A percentile compares a stretch with the other conserved stretches of the same genome.
phyloP scores from a whole-genome alignment of 441 rosid genomes.

The Capsella rubella region DNA sequence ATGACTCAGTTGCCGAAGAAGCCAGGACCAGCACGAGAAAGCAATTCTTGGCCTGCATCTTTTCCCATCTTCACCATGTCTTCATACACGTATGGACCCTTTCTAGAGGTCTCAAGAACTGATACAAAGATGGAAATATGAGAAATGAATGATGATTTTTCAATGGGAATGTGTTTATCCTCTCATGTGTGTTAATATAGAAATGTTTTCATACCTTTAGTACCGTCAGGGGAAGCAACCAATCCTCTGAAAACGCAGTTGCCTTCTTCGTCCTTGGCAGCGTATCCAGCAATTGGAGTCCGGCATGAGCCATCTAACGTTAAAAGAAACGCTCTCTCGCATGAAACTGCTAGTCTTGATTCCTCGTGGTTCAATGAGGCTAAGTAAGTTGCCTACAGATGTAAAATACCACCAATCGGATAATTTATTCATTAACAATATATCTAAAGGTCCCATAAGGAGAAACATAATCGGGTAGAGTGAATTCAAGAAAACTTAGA shows the following conservation, averaged over 20 bases:
- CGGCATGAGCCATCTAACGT: conserved; percentile 91
- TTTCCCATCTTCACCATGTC: conserved; percentile 89
- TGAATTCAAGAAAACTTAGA: conserved; percentile 24
- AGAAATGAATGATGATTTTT: conserved; percentile 26
- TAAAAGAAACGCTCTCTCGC: conserved; percentile 90
- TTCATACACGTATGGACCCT: conserved; percentile 68
- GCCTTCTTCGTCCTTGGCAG: conserved; percentile 70
- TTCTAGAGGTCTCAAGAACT: conserved; percentile 94
- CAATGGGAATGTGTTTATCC: conserved; percentile 5
- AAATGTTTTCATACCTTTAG: conserved; percentile 58
- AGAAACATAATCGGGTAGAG: background rate
- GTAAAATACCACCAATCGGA: background rate
- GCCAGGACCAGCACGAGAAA: conserved; percentile 77
- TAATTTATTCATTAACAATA: background rate
- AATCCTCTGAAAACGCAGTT: conserved; percentile 87
- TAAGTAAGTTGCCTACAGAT: conserved; percentile 70
- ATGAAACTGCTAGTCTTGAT: conserved; percentile 85
- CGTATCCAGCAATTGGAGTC: conserved; percentile 98
- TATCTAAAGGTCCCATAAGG: background rate
- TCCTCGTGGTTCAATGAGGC: conserved; percentile 93
- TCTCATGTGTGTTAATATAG: background rate
- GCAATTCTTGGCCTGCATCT: conserved; percentile 94
- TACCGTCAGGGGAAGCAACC: conserved; percentile 96
- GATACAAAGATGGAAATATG: conserved; percentile 42
- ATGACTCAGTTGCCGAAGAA: conserved; percentile 58